Evolutionary conservation across 768 basidiomycete species (phyloP).

Genomic region (Clavaria fumosa): DNA sequence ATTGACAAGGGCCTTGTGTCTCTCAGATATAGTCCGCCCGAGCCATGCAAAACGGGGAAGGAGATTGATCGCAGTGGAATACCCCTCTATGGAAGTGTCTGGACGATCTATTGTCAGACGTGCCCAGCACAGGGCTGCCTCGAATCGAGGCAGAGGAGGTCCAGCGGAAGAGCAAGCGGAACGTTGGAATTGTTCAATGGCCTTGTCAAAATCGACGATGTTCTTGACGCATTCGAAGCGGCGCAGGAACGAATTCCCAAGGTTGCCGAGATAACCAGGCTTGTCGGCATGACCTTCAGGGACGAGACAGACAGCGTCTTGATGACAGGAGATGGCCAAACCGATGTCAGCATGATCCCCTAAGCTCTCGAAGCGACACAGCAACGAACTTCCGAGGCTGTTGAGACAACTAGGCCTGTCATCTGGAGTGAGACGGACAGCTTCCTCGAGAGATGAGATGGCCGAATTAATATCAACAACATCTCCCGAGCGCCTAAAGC

Average conservation of each 20-base stretch:
- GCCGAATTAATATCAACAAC: slow-evolving; percentile 16
- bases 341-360: slow-evolving; percentile 5
- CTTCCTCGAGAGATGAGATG: slow-evolving; percentile 3
- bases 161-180: not conserved
- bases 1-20: not conserved
- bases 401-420: not conserved
- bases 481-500: not conserved
- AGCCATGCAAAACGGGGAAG: not conserved
- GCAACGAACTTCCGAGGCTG: slow-evolving; percentile 10
- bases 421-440: slow-evolving; percentile 1
- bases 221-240: slow-evolving; percentile 6
- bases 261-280: not conserved
- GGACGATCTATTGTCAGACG: not conserved
- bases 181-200: slow-evolving; percentile 4
- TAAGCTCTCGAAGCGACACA: slow-evolving; percentile 8
- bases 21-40: not conserved
- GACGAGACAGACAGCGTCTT: slow-evolving; percentile 6
- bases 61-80: slow-evolving; percentile 1
- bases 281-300: slow-evolving; percentile 1
- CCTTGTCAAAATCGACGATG: not conserved
- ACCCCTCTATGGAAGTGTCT: not conserved
- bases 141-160: not conserved
- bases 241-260: slow-evolving; percentile 5
- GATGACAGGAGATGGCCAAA: slow-evolving; percentile 5
- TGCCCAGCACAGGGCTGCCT: not conserved